Evolutionary conservation across 352 stramenopile genomes (phyloP), one percentile per base, ranked within the genome.

Genomic region (Phytophthora sojae): DNA sequence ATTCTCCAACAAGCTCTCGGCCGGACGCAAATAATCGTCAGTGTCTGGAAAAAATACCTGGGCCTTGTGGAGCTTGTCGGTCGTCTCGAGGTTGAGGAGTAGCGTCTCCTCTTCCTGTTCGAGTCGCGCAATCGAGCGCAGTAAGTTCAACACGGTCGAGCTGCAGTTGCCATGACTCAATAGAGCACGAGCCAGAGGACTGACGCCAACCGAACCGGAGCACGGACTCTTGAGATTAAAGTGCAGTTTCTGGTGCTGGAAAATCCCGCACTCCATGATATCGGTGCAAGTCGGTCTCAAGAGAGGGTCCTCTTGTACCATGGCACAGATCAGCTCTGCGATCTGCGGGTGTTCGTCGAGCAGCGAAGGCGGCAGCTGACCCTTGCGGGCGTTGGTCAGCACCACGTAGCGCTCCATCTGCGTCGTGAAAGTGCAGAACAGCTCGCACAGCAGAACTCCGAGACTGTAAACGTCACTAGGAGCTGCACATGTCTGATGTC

Each of bases 361-460:
- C 6, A 95, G 42, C 4, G n/a, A 39, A 5, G 37, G 2, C 0
- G 85, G 87, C 2, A 93, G 19, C 14, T 75, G 54, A 0, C 85
- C 82, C 15, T 81, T 78, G 11, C 82, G 80, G 14, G 76, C 67
- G 2, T 85, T 74, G 7, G 63, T 82, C 2, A 95, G 78, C 29
- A 89, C 81, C 6, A 85, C 62, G 32, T 87, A 81, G 47, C 86
- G 81, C 64, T 95, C 88, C 88, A 95, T 95, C 56, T 94, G 87
- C 1, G 88, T 94, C 32, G 80, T 76, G 57, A 95, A 95, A 2
- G 71, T 59, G 53, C 83, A 91, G 54, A 94, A 94, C 19, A 95
- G 64, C 51, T 95, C 88, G 37, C 83, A 93, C 19, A 95, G 54
- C 44, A 95, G 39, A 44, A 94, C 71, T 0, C 88, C 88, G 26